phyloP scores from a whole-genome alignment of 2,329 filamentous ascomycete species.

The Paracamarosporium sp. region DNA sequence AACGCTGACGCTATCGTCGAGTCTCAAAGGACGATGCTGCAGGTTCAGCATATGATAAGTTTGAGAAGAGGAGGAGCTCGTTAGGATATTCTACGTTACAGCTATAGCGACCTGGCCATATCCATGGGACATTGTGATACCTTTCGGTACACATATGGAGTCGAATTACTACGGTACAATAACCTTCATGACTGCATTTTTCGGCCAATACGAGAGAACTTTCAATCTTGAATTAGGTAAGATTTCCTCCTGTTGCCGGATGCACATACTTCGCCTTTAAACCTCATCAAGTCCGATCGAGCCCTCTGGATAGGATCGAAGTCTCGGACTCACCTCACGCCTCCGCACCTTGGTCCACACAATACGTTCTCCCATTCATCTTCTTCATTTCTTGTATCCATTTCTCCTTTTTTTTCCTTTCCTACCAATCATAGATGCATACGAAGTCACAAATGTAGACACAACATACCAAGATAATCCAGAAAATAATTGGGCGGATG shows the following conservation, averaged over 20 bases:
- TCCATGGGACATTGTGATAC: neutral
- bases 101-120: neutral
- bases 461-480: neutral
- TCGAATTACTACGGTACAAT: neutral
- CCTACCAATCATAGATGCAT: neutral
- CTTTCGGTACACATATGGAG: neutral
- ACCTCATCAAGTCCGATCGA: neutral
- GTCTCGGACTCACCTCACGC: neutral
- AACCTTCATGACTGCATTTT: neutral
- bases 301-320: neutral
- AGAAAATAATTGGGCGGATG: neutral
- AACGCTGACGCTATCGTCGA: slow-evolving; percentile 28
- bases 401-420: neutral
- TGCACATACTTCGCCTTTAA: neutral
- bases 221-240: neutral
- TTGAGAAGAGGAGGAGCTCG: slow-evolving; percentile 19
- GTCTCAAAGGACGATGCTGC: slow-evolving; percentile 32
- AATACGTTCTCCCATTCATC: neutral
- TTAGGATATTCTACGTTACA: neutral
- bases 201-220: neutral
- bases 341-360: neutral
- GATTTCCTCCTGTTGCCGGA: no score
- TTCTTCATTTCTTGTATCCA: neutral
- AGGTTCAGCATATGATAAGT: slow-evolving; percentile 28
- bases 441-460: neutral